Evolutionary conservation across 139 green algal species (phyloP), one percentile per base, ranked within the genome.

Genomic region (Pleodorina starrii): DNA sequence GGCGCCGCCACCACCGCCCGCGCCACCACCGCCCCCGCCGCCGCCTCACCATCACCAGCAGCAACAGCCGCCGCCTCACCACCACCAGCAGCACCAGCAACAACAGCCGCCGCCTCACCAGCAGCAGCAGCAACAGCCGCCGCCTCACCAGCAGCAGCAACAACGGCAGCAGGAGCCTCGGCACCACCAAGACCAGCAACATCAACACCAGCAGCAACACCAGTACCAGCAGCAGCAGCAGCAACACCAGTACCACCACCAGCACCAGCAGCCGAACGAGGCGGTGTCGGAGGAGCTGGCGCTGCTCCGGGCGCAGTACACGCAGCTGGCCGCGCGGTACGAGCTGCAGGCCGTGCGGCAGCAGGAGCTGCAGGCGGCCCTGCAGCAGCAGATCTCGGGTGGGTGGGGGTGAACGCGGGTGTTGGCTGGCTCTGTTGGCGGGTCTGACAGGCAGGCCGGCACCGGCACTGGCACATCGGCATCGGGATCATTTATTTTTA

Each of bases 281-380:
- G 46, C 35, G 9, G 19, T 14, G 11, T 36, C 46, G 4, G 48
- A 43, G 27, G 84, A 89, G 69, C 36, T 82, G 48, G 69, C 48
- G 3, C 3, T 46, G 14, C 48, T 89, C 16, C 84, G 69, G 2
- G 68, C 68, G 21, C 84, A 83, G 84, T 82, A 89, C 50, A 35
- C 68, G 50, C 46, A 44, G 48, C 69, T 89, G 12, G 11, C 44
- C 29, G 50, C 36, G 19, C 68, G 50, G 17, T 89, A 89, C 38
- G 69, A 81, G 46, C 6, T 51, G 69, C 84, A 89, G 69, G 38
- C 69, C 10, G 29, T 38, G 19, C 68, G 84, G 35, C 84, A 89
- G 50, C 69, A 44, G 68, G 84, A 89, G 84, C 35, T 89, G 69
- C 69, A 82, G 50, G 69, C 54, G 10, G 48, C 38, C 1, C 32